Conservation (phyloP, 345 rosid species). For the Eucalyptus sp. region DNA sequence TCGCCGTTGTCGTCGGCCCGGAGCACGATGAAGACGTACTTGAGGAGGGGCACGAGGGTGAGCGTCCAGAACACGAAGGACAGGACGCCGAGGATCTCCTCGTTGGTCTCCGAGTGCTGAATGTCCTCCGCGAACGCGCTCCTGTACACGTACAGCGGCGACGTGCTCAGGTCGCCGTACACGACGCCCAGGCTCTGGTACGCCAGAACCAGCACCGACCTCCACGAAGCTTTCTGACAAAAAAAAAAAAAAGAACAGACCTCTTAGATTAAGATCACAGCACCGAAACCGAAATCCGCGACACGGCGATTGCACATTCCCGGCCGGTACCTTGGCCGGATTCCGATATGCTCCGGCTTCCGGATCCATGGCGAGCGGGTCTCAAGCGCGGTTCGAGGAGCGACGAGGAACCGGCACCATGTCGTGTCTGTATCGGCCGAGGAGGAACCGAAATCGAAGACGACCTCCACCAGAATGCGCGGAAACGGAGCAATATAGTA, state of each 20-base stretch:
- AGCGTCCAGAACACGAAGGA: slow-evolving; percentile 88
- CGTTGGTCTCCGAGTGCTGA: slow-evolving; percentile 65
- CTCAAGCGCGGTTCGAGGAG: slow-evolving; percentile 8
- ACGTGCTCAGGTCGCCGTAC: slow-evolving; percentile 87
- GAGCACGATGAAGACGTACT: slow-evolving; percentile 74
- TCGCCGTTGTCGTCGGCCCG: slow-evolving; percentile 91
- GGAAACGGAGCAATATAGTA: not conserved
- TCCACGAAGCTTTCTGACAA: slow-evolving; percentile 67
- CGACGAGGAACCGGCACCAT: not conserved
- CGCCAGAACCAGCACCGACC: slow-evolving; percentile 69
- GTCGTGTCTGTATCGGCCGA: not conserved
- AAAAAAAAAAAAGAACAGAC: too few species aligned
- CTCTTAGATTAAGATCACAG: not conserved
- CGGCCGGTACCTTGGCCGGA: slow-evolving; percentile 32
- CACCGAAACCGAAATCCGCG: not conserved
- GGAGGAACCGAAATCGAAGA: not conserved
- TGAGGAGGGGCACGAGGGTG: slow-evolving; percentile 68
- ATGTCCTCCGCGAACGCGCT: slow-evolving; percentile 83
- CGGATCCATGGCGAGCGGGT: slow-evolving; percentile 46
- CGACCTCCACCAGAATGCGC: not conserved
- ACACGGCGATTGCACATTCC: not conserved
- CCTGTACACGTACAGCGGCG: slow-evolving; percentile 79
- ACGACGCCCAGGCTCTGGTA: slow-evolving; percentile 52
- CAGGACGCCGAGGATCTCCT: slow-evolving; percentile 82
- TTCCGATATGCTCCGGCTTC: slow-evolving; percentile 35